These are phyloP conservation scores for Xylaria venustula DNA, from an alignment of 495 filamentous ascomycete genomes.

Conservation along the genomic window DNA sequence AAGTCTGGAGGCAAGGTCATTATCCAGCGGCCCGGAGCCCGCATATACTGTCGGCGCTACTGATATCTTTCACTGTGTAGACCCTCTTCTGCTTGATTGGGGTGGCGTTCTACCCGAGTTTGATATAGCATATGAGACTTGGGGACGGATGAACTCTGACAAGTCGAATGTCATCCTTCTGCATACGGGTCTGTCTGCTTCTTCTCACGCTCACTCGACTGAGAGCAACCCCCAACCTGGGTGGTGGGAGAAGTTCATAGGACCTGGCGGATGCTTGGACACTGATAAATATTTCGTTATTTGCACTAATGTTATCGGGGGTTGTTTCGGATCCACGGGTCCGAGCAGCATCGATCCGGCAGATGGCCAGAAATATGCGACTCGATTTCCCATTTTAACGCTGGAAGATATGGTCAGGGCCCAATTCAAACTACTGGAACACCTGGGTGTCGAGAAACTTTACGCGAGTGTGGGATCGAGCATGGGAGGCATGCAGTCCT, in stretches of 20 bases:
- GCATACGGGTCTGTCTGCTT: conserved; percentile 92
- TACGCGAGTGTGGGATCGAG: conserved; percentile 93
- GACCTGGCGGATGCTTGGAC: conserved; percentile 79
- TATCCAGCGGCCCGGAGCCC: conserved; percentile 78
- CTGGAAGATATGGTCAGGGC: conserved; percentile 97
- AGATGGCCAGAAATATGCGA: conserved; percentile 85
- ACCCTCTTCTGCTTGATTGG: conserved; percentile 87
- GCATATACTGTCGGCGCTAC: conserved; percentile 89
- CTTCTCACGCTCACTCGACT: conserved; percentile 93
- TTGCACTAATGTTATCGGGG: conserved; percentile 95
- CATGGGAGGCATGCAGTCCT: conserved; percentile 98
- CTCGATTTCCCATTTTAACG: conserved; percentile 93
- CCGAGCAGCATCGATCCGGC: conserved; percentile 86
- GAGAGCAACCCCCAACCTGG: conserved; percentile 79
- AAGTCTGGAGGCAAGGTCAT: conserved; percentile 68
- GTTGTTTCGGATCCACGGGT: conserved; percentile 95
- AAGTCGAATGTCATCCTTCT: conserved; percentile 89
- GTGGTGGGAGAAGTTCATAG: conserved; percentile 99
- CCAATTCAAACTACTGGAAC: conserved; percentile 87
- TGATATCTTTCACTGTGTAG: conserved; percentile 65
- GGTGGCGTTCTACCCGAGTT: conserved; percentile 85
- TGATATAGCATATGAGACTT: conserved; percentile 89
- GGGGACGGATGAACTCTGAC: conserved; percentile 79
- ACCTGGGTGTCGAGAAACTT: conserved; percentile 72
- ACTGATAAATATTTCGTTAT: conserved; percentile 91